A percentile compares a stretch with the other conserved stretches of the same genome.
These are phyloP conservation scores for Willaertia magna DNA, from an alignment of 208 protist species.

Conservation along the genomic window DNA sequence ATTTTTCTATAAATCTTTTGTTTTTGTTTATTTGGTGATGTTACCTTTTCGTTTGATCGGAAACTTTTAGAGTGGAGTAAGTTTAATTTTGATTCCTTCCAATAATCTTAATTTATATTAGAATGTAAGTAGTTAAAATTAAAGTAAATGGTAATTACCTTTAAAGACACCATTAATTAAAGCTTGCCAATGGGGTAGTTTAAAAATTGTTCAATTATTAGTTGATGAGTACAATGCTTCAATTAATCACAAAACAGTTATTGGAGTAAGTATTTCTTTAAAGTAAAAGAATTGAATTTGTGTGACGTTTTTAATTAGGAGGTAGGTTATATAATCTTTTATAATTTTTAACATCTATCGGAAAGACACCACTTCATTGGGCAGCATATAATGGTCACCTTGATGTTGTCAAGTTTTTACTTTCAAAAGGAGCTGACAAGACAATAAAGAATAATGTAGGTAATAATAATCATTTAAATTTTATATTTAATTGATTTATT, in stretches of 20 bases:
- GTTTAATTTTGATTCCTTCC: no score
- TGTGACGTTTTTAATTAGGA: background rate
- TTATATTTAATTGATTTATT: background rate
- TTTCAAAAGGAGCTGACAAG: background rate
- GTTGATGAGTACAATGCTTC: background rate
- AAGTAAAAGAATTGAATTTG: no score
- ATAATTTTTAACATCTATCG: background rate
- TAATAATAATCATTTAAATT: background rate
- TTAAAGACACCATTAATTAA: background rate
- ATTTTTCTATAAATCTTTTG: no score
- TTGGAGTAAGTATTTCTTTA: background rate
- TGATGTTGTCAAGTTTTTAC: background rate
- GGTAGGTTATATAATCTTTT: background rate
- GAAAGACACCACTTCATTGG: background rate
- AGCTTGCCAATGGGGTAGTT: background rate
- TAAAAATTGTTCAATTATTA: background rate
- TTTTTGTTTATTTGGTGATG: no score
- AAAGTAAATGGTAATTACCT: no score
- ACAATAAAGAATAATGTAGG: background rate
- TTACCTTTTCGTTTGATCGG: no score
- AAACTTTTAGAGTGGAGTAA: no score
- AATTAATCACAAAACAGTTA: background rate
- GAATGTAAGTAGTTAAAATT: no score
- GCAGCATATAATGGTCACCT: background rate
- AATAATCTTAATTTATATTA: no score